phyloP scores from a whole-genome alignment of 1,139 yeast genomes.

The Magnusiomyces magnusii region DNA sequence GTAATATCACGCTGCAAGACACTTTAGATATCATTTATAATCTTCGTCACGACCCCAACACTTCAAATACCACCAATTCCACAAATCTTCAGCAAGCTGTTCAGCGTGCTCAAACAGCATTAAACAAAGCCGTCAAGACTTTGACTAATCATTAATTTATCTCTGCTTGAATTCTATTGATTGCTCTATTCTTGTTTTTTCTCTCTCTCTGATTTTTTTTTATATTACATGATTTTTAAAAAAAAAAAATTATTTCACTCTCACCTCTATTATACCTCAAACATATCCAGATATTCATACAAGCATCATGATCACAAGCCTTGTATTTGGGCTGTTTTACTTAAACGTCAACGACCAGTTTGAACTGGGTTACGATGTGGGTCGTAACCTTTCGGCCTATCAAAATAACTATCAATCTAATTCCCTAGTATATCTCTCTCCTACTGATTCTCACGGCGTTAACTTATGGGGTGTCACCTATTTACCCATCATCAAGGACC shows the following conservation, averaged over 20 bases:
- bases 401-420: slow-evolving; percentile 8
- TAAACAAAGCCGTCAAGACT: neutral
- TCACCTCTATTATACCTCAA: no score
- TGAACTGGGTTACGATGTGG: slow-evolving; percentile 12
- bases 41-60: neutral
- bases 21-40: neutral
- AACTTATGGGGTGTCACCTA: slow-evolving; percentile 16
- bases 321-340: slow-evolving; percentile 15
- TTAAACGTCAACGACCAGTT: slow-evolving; percentile 10
- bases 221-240: no score
- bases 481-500: slow-evolving; percentile 9
- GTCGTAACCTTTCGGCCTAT: slow-evolving; percentile 7
- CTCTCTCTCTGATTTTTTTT: neutral
- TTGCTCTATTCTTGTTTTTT: neutral
- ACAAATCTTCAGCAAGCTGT: neutral
- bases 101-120: neutral
- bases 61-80: neutral
- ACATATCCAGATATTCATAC: neutral
- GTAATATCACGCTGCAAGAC: neutral
- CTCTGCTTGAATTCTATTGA: neutral
- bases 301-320: slow-evolving; percentile 3
- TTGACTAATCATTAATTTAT: neutral
- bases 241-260: no score
- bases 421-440: slow-evolving; percentile 7
- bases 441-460: slow-evolving; percentile 9